Percentiles rank a stretch among this genome's conserved stretches.
Conservation (phyloP, 768 basidiomycete species). For the Pleurotus ostreatus region DNA sequence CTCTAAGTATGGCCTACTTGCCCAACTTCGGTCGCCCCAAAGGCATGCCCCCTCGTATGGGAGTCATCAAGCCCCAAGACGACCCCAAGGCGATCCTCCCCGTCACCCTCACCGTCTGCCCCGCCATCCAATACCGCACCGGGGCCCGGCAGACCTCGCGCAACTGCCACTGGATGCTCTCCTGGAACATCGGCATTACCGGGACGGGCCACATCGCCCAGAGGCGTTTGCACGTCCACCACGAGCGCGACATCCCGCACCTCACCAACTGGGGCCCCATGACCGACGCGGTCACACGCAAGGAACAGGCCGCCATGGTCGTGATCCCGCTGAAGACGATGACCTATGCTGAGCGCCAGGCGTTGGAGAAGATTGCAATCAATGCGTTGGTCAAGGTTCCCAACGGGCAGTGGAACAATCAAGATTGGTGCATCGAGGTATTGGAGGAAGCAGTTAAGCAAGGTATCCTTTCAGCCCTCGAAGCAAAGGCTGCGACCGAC, state of each 20-base stretch:
- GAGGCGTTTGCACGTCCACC: neutral
- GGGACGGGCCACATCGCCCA: neutral
- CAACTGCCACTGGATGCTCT: neutral
- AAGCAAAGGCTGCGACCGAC: no score
- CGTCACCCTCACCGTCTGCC: neutral
- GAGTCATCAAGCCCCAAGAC: neutral
- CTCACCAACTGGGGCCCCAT: conserved; percentile 1
- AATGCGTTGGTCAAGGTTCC: neutral
- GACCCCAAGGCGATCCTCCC: neutral
- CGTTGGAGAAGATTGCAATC: neutral
- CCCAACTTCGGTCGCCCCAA: neutral
- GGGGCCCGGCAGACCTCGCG: neutral
- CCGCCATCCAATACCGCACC: neutral
- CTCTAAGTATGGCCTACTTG: neutral
- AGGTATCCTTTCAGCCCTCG: neutral
- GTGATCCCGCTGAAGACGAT: neutral
- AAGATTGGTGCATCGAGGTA: neutral
- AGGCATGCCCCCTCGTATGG: neutral
- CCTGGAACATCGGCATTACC: neutral
- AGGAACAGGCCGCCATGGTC: no score
- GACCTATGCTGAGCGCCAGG: neutral
- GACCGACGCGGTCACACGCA: neutral
- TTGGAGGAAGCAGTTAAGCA: neutral
- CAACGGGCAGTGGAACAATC: neutral
- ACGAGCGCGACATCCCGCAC: neutral